Evolutionary conservation across 1,284 basidiomycete genomes (phyloP), one percentile per base, ranked within the genome.

Genomic region (Puccinia hordei): DNA sequence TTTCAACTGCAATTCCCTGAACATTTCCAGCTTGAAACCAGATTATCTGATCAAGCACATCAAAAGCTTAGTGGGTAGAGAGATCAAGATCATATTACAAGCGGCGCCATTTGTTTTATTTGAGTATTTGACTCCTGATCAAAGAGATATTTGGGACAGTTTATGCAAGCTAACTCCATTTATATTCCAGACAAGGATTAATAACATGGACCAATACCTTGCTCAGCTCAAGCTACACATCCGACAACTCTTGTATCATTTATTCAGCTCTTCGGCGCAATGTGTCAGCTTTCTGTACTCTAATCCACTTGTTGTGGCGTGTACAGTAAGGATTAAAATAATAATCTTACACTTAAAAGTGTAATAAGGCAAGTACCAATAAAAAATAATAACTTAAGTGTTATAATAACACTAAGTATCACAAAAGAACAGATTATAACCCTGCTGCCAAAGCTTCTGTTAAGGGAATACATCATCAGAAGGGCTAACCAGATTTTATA

Each of bases 181-280:
- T 3, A 33, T 66, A 1, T 66, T 66, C 24, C 65, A 68, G 24
- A 68, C 65, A 22, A 8, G 27, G 2, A 68, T 68, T 5, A 9
- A 13, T 19, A 1, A 46, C 24, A 68, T 68, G 65, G n/a, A 44
- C 6, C 8, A 44, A 8, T 44, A 44, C 13, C 41, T 44, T 8
- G 41, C 41, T 44, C 8, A 44, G 6, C 6, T 44, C 6, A 44
- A 6, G 8, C 2, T 55, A 1, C 84, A 82, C 51, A 86, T 87
- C 30, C 44, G 85, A 0, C 35, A 83, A 17, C 86, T 87, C 72
- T 82, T 87, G 0, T 30, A 83, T 0, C 82, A 82, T 6, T 84
- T 85, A 0, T 84, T 83, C 0, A 71, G 41, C 0, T 86, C 84
- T n/a, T n/a, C n/a, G n/a, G n/a, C n/a, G n/a, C n/a, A n/a, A n/a